Percentiles rank a stretch among this genome's conserved stretches.
These are phyloP conservation scores for Teunomyces pallodes DNA, from an alignment of 805 yeast genomes.

Conservation along the genomic window DNA sequence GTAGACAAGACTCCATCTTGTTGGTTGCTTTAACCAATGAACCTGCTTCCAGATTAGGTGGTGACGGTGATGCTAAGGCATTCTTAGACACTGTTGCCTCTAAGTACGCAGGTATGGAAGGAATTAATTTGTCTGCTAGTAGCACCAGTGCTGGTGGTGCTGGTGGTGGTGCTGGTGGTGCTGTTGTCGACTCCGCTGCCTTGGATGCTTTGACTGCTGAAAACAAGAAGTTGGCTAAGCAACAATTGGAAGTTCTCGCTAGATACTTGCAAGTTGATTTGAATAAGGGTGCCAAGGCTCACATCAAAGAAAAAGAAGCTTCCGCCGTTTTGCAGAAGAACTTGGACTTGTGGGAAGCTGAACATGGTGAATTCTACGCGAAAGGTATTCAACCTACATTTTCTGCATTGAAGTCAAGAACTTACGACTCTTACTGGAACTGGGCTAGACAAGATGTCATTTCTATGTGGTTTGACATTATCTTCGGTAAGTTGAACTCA, in stretches of 20 bases:
- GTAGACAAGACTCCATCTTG: conserved; percentile 91
- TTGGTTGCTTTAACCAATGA: conserved; percentile 82
- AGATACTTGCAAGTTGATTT: conserved; percentile 91
- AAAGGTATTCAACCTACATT: conserved; percentile 88
- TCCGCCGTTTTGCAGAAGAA: conserved; percentile 80
- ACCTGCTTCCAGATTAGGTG: conserved; percentile 83
- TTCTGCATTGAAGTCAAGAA: conserved; percentile 90
- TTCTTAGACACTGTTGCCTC: conserved; percentile 80
- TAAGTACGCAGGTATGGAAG: conserved; percentile 81
- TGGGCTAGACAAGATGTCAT: conserved; percentile 99
- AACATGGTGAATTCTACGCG: conserved; percentile 88
- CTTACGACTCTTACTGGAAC: conserved; percentile 97
- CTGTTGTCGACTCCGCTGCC: conserved; percentile 92
- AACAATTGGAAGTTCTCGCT: conserved; percentile 87
- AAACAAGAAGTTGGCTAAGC: conserved; percentile 66
- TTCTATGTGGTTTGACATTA: conserved; percentile 90
- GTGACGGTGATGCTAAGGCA: conserved; percentile 87
- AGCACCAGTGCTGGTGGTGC: conserved; percentile 56
- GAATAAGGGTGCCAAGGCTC: conserved; percentile 84
- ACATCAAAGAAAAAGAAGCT: conserved; percentile 80
- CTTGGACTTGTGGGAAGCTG: conserved; percentile 83
- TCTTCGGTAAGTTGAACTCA: conserved; percentile 86
- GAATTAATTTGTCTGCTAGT: conserved; percentile 71
- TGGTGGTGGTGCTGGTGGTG: conserved; percentile 69
- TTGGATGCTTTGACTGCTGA: conserved; percentile 78